A percentile compares a stretch with the other conserved stretches of the same genome.
Conservation (phyloP, 768 basidiomycete species). For the Cubamyces lactineus region DNA sequence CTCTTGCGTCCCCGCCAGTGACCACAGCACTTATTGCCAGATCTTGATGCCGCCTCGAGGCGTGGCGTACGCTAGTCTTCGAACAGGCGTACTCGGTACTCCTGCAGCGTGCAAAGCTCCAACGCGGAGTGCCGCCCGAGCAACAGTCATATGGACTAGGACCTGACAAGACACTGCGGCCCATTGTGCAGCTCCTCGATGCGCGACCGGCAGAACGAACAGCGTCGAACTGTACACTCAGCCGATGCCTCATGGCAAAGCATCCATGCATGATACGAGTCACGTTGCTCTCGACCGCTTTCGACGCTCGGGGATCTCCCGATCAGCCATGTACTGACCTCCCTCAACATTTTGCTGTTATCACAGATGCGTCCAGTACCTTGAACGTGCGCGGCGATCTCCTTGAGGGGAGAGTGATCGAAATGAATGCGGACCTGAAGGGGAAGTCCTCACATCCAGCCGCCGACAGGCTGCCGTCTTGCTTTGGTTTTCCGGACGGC, state of each 20-base stretch:
- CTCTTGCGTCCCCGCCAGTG: neutral
- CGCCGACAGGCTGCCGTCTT: neutral
- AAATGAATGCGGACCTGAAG: neutral
- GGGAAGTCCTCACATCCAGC: neutral
- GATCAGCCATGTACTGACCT: neutral
- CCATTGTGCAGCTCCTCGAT: no score
- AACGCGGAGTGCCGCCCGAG: neutral
- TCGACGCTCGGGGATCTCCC: conserved; percentile 14
- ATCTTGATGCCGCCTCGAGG: conserved; percentile 5
- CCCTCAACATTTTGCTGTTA: neutral
- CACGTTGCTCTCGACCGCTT: neutral
- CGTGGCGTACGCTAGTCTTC: conserved; percentile 8
- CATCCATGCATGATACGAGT: neutral
- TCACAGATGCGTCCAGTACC: neutral
- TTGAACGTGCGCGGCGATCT: conserved; percentile 17
- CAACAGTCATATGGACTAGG: neutral
- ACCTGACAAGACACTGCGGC: neutral
- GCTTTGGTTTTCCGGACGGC: neutral
- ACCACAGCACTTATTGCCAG: neutral
- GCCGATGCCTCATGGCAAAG: neutral
- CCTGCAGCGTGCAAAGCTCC: neutral
- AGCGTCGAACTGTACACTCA: neutral
- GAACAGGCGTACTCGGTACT: neutral
- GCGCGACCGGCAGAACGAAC: neutral
- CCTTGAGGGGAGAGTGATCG: neutral